Conservation (phyloP, 2,329 filamentous ascomycete species). For the Ascochyta viciae-villosae region DNA sequence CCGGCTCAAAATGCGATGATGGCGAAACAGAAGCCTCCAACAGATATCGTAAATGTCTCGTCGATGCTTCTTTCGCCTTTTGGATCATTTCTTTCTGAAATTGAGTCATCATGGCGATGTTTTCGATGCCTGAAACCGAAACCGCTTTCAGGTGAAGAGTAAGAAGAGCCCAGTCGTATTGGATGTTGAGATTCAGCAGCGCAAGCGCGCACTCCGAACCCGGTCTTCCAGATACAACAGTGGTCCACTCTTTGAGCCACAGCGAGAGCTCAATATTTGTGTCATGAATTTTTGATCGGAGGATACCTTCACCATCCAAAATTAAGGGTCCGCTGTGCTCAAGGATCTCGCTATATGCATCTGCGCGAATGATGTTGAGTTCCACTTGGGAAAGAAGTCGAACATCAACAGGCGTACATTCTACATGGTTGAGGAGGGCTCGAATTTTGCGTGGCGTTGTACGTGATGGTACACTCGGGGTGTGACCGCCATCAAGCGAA, state of each 20-base stretch:
- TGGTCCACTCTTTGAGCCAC: constrained; percentile 54
- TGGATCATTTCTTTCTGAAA: constrained; percentile 57
- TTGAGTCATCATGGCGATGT: constrained; percentile 60
- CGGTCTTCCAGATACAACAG: constrained; percentile 30
- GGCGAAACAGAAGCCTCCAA: constrained; percentile 38
- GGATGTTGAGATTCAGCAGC: constrained; percentile 58
- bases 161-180: constrained; percentile 62
- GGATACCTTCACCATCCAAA: constrained; percentile 24
- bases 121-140: constrained; percentile 57
- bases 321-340: constrained; percentile 16
- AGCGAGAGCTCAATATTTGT: constrained; percentile 38
- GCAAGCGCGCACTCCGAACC: constrained; percentile 25
- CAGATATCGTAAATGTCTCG: constrained; percentile 59
- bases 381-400: constrained; percentile 62
- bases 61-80: constrained; percentile 60
- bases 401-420: constrained; percentile 57
- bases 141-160: constrained; percentile 61
- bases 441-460: constrained; percentile 54
- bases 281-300: constrained; percentile 30
- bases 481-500: constrained; percentile 55
- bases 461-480: constrained; percentile 48
- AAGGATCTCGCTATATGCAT: constrained; percentile 36
- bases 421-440: constrained; percentile 53
- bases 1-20: constrained; percentile 25
- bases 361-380: constrained; percentile 52